These are phyloP conservation scores for Corylus americana DNA, from an alignment of 306 rosid species.

Conservation along the genomic window DNA sequence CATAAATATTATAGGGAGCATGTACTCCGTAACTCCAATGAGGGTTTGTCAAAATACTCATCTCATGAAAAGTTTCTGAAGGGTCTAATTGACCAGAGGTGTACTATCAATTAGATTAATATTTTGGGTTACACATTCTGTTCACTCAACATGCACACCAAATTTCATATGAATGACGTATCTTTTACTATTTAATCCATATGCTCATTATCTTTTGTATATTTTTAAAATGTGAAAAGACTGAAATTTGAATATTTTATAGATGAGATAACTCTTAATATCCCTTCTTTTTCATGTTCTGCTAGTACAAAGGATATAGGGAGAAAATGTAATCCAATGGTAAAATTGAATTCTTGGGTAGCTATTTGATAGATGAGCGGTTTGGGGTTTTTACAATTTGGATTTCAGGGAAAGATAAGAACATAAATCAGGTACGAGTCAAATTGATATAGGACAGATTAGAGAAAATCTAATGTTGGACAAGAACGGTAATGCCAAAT, in stretches of 20 bases:
- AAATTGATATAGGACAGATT: too few relatives aligned
- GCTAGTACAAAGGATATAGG: background rate
- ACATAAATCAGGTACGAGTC: too few relatives aligned
- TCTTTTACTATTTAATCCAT: background rate
- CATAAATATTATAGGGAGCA: background rate
- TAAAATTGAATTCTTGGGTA: too few relatives aligned
- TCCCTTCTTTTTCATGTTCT: too few relatives aligned
- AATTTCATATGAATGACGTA: background rate
- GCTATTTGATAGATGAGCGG: background rate
- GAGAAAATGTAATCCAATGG: background rate
- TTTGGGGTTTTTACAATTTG: too few relatives aligned
- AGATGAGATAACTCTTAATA: background rate
- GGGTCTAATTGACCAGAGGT: too few relatives aligned
- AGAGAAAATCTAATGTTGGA: too few relatives aligned
- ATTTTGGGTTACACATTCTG: background rate
- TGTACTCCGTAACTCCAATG: background rate
- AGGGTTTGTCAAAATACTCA: background rate
- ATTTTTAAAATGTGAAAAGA: background rate
- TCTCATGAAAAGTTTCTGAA: background rate
- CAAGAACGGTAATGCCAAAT: too few relatives aligned
- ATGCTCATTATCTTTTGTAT: background rate
- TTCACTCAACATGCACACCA: background rate
- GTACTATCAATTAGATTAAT: background rate
- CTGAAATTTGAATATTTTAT: background rate
- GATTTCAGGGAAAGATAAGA: too few relatives aligned